Percentiles rank a stretch among this genome's conserved stretches.
phyloP scores from a whole-genome alignment of 805 yeast species.

The Torulaspora quercuum region DNA sequence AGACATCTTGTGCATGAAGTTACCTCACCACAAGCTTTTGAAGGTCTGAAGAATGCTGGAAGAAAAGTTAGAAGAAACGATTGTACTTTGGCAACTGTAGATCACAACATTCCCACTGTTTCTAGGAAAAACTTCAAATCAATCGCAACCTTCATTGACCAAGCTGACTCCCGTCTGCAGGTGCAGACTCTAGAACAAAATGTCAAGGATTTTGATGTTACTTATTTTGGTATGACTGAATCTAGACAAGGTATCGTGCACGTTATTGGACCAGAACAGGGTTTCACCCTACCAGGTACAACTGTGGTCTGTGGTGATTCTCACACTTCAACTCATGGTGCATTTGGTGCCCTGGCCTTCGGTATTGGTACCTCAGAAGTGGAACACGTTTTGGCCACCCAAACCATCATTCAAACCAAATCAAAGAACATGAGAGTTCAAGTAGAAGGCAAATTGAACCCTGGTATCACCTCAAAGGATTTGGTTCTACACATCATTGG shows the following conservation, averaged over 20 bases:
- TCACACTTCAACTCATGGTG: constrained; percentile 98
- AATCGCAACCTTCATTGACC: constrained; percentile 76
- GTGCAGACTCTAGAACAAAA: constrained; percentile 89
- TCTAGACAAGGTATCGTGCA: constrained; percentile 97
- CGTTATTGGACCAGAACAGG: constrained; percentile 98
- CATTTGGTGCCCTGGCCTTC: constrained; percentile 94
- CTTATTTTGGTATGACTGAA: constrained; percentile 93
- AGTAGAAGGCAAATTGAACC: constrained; percentile 76
- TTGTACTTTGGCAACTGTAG: constrained; percentile 92
- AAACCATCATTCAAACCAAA: constrained; percentile 89
- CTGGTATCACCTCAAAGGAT: constrained; percentile 96
- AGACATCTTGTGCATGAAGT: constrained; percentile 98
- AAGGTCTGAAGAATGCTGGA: constrained; percentile 84
- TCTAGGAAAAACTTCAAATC: constrained; percentile 75
- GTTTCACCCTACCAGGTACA: constrained; percentile 96
- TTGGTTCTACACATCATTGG: constrained; percentile 92
- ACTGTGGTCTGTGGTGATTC: constrained; percentile 99
- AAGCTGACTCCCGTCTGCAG: constrained; percentile 88
- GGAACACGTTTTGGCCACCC: constrained; percentile 97
- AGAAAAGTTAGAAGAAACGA: constrained; percentile 87
- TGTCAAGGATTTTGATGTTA: constrained; percentile 82
- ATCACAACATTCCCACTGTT: constrained; percentile 94
- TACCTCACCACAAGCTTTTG: constrained; percentile 98
- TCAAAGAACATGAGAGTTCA: constrained; percentile 92
- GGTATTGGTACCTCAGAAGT: constrained; percentile 99